phyloP scores from a whole-genome alignment of 2,329 filamentous ascomycete species.

The Bipolaris zeicola region DNA sequence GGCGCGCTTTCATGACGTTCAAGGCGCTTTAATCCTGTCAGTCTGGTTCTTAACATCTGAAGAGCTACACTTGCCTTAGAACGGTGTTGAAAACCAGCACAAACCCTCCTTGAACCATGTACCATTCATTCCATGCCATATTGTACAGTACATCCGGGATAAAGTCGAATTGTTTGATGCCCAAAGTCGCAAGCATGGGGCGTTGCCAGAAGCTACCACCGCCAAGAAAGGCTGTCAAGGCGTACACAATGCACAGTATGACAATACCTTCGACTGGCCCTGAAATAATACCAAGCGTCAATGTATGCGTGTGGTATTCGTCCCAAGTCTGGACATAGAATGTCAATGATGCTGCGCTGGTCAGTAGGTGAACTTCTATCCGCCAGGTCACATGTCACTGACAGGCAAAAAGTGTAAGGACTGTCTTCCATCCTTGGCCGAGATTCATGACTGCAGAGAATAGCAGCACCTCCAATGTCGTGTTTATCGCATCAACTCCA shows the following conservation, averaged over 20 bases:
- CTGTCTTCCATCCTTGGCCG: constrained; percentile 88
- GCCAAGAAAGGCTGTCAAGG: constrained; percentile 81
- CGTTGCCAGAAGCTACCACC: constrained; percentile 94
- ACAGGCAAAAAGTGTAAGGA: constrained; percentile 83
- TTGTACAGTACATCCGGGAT: constrained; percentile 76
- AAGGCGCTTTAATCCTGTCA: constrained; percentile 59
- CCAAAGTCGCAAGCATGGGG: constrained; percentile 73
- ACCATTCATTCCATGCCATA: constrained; percentile 89
- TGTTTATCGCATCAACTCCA: constrained; percentile 94
- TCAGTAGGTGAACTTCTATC: background rate
- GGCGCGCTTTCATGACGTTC: constrained; percentile 84
- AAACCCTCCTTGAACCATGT: constrained; percentile 81
- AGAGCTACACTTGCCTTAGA: constrained; percentile 58
- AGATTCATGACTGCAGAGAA: constrained; percentile 93
- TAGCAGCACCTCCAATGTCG: constrained; percentile 87
- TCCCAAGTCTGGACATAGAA: constrained; percentile 99
- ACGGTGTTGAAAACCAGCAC: constrained; percentile 86
- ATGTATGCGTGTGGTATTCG: constrained; percentile 96
- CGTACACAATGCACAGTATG: constrained; percentile 80
- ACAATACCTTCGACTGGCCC: constrained; percentile 95
- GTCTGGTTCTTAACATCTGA: background rate
- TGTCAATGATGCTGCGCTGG: constrained; percentile 72
- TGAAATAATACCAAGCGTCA: constrained; percentile 89
- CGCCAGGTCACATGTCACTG: constrained; percentile 21
- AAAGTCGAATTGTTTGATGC: constrained; percentile 65